Conservation (phyloP, 2,329 filamentous ascomycete genomes). For the Zarea fungicola region DNA sequence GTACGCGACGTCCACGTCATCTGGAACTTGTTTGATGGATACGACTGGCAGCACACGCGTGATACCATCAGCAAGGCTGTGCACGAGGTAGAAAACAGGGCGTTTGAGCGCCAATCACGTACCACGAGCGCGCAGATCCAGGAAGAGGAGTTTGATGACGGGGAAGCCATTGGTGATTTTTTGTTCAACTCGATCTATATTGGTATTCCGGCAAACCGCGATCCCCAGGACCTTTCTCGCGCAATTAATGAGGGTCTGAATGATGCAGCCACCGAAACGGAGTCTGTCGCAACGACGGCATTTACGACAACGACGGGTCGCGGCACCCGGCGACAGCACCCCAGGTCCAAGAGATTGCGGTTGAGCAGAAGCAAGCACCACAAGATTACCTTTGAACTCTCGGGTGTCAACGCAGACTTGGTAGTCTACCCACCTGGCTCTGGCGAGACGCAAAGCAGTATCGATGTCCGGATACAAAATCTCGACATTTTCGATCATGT, state of each 20-base stretch:
- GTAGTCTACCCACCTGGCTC: conserved; percentile 70
- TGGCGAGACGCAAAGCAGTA: conserved; percentile 79
- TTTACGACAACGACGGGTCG: conserved; percentile 54
- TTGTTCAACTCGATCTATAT: conserved; percentile 99
- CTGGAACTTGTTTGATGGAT: conserved; percentile 97
- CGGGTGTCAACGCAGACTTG: conserved; percentile 76
- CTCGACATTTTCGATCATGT: conserved; percentile 92
- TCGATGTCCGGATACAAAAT: conserved; percentile 76
- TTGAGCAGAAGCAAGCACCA: conserved; percentile 82
- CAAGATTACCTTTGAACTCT: conserved; percentile 92
- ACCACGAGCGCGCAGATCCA: conserved; percentile 51
- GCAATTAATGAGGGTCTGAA: conserved; percentile 87
- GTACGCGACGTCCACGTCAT: conserved; percentile 88
- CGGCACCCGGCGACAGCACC: conserved; percentile 36
- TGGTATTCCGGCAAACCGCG: conserved; percentile 78
- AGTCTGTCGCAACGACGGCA: conserved; percentile 77
- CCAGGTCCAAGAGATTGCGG: conserved; percentile 58
- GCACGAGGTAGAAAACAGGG: conserved; percentile 77
- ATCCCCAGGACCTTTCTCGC: conserved; percentile 73
- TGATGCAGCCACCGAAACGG: conserved; percentile 81
- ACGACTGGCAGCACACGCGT: conserved; percentile 88
- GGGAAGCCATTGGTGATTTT: conserved; percentile 87
- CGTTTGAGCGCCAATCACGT: conserved; percentile 65
- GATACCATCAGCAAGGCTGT: conserved; percentile 84
- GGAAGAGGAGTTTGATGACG: conserved; percentile 71